Evolutionary conservation across 768 basidiomycete genomes (phyloP).

Genomic region (Royoungia palumana): DNA sequence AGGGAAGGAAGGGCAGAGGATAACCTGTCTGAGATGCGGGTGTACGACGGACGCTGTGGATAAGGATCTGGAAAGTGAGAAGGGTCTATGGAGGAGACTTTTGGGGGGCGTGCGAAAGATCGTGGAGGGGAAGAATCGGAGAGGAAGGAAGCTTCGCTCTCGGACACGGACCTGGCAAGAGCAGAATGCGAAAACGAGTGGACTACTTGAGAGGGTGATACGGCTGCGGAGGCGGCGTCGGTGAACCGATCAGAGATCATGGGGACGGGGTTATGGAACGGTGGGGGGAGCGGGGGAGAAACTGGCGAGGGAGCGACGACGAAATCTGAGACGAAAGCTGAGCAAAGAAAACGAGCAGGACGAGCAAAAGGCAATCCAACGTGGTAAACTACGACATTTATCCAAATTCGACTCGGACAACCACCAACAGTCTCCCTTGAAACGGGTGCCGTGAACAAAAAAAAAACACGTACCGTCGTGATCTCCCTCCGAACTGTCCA

Average conservation of each 20-base stretch:
- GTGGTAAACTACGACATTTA: slow-evolving; percentile 20
- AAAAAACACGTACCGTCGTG: slow-evolving; percentile 17
- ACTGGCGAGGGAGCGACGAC: slow-evolving; percentile 28
- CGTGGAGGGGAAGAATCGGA: slow-evolving; percentile 35
- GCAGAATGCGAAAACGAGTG: slow-evolving; percentile 31
- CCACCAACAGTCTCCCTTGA: background rate
- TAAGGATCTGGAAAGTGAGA: slow-evolving; percentile 71
- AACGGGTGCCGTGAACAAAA: slow-evolving; percentile 8
- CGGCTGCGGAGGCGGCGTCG: slow-evolving; percentile 22
- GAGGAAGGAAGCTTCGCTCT: slow-evolving; percentile 37
- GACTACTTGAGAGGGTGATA: slow-evolving; percentile 22
- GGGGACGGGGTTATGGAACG: slow-evolving; percentile 25
- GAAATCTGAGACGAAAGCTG: slow-evolving; percentile 18
- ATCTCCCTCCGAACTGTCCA: slow-evolving; percentile 1
- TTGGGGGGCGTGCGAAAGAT: slow-evolving; percentile 43
- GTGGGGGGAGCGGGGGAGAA: slow-evolving; percentile 32
- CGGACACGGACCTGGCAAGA: slow-evolving; percentile 39
- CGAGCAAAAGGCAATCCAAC: slow-evolving; percentile 17
- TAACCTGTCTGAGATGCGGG: slow-evolving; percentile 32
- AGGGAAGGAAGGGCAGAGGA: slow-evolving; percentile 51
- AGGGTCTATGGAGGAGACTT: slow-evolving; percentile 52
- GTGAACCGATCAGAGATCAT: slow-evolving; percentile 4
- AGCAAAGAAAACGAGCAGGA: background rate
- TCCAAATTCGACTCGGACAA: slow-evolving; percentile 10
- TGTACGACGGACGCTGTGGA: slow-evolving; percentile 53